Conservation (phyloP, 345 rosid species). For the Cochlearia excelsa region DNA sequence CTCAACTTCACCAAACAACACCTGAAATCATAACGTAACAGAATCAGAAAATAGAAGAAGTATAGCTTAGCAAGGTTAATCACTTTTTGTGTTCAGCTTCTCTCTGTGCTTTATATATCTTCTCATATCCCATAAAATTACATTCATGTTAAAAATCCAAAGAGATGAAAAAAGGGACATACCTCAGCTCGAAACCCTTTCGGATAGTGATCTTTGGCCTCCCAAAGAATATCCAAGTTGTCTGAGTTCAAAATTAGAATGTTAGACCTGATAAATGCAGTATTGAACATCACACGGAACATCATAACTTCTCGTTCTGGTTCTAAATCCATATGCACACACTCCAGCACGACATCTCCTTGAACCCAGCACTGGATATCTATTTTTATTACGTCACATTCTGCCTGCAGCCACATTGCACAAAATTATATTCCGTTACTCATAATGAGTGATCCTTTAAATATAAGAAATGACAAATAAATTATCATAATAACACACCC, state of each 20-base stretch:
- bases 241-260: constrained; percentile 91
- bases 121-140: constrained; percentile 20
- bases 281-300: constrained; percentile 96
- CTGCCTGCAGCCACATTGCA: constrained; percentile 59
- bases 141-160: constrained; percentile 3
- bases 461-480: background rate
- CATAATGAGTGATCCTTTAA: constrained; percentile 10
- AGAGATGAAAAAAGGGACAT: constrained; percentile 15
- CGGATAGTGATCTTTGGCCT: constrained; percentile 83
- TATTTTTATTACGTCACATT: constrained; percentile 92
- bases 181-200: constrained; percentile 98
- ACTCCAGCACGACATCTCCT: constrained; percentile 97
- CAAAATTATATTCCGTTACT: constrained; percentile 6
- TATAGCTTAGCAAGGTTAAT: constrained; percentile 3
- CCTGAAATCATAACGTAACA: constrained; percentile 45
- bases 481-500: constrained; percentile 18
- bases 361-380: constrained; percentile 94
- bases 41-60: constrained; percentile 24
- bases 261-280: constrained; percentile 96
- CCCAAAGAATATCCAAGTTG: constrained; percentile 97
- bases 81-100: constrained; percentile 5
- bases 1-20: constrained; percentile 91
- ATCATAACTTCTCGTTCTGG: constrained; percentile 96
- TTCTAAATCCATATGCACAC: constrained; percentile 88
- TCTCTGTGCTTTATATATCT: constrained; percentile 4